Base-by-base conservation (phyloP, 306 rosid species). In the Vachellia pachyceras region DNA sequence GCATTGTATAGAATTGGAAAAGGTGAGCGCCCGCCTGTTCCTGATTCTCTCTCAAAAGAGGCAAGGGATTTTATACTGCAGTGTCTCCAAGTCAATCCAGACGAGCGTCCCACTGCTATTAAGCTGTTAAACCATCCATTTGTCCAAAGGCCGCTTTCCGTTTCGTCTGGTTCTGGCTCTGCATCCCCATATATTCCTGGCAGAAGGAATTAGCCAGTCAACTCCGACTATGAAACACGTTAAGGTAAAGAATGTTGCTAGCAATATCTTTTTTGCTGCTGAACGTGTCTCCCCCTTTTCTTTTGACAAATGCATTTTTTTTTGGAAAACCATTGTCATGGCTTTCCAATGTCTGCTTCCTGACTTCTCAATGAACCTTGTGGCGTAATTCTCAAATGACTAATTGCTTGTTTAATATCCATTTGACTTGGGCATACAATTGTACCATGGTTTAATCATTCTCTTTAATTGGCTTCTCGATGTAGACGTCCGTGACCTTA, bases 1-100 rank as follows among this genome's bases (percentile, higher is more conserved):
- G 98, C 98, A 35, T 75, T 95, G 80, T 95, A 69, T 80, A 89
- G 83, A 77, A 95, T 95, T 46, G 98, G 98, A 81, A 91, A 84
- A 87, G 98, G 98, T 17, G 90, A 84, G 77, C 89, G 69, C 14
- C 98, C 98, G 36, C 76, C 57, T 15, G 84, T 95, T 74, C 90
- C 97, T 3, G 95, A 90, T 58, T 70, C 90, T 80, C 97, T 95
- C 71, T 89, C 97, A 50, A 87, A 5, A 39, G 97, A 95, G 83
- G 97, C 94, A 11, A 85, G 50, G 18, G 89, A 88, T 86, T 95
- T 95, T 78, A 89, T 95, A 54, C 69, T 77, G 77, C 83, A 81
- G 79, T 95, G 98, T 88, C 84, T 95, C 11, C 85, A 87, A 90
- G 94, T 88, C 72, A 83, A 85, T 84, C 92, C 97, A 15, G 57